phyloP scores from a whole-genome alignment of 257 asterid genomes.

The Penstemon newberryi region DNA sequence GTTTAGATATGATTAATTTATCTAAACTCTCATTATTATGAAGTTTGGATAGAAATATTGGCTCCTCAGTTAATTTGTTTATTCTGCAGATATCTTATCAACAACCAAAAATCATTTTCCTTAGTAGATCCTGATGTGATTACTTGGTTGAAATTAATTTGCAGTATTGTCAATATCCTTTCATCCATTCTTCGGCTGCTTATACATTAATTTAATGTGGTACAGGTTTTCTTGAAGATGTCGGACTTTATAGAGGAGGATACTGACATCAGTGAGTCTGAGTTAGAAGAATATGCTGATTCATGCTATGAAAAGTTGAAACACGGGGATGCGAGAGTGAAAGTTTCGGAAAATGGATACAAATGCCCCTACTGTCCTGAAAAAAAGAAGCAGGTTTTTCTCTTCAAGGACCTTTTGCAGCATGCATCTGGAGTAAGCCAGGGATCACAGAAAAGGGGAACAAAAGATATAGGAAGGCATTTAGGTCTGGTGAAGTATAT shows the following conservation, averaged over 20 bases:
- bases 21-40: no score
- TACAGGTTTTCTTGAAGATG: constrained; percentile 36
- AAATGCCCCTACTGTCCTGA: constrained; percentile 42
- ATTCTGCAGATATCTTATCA: no score
- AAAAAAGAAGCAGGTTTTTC: constrained; percentile 24
- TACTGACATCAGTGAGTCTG: constrained; percentile 44
- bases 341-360: constrained; percentile 23
- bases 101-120: no score
- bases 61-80: no score
- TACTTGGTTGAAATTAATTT: no score
- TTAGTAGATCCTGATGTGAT: no score
- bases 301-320: constrained; percentile 39
- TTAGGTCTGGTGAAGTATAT: constrained; percentile 26
- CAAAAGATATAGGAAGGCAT: constrained; percentile 28
- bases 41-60: no score
- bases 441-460: constrained; percentile 23
- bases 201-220: neutral
- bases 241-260: constrained; percentile 34
- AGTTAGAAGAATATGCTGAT: constrained; percentile 40
- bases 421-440: constrained; percentile 37
- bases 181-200: no score
- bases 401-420: constrained; percentile 38
- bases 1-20: no score
- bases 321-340: constrained; percentile 22
- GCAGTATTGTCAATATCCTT: no score